Evolutionary conservation across 805 yeast genomes (phyloP), one percentile per base, ranked within the genome.

Genomic region (Pichia californica): DNA sequence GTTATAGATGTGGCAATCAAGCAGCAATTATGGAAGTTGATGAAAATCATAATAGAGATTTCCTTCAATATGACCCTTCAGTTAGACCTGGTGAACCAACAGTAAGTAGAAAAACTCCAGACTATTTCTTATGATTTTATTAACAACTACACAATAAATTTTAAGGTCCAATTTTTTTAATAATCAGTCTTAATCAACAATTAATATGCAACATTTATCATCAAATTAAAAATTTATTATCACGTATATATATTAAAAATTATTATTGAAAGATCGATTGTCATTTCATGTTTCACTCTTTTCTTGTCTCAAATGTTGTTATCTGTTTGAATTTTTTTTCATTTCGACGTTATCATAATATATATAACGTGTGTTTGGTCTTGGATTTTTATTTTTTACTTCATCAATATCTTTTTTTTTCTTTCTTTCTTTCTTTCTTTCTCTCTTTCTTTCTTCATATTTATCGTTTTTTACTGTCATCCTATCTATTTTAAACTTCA

Each of bases 1-100:
- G 98, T 68, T 89, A 89, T 66, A 77, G 98, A 69, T 89, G 98
- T 70, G 98, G 98, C 57, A 89, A 89, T 68, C 96, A 88, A 70
- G 97, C 97, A 35, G 96, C 96, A 31, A 87, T 89, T 54, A 89
- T 89, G 97, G 96, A 89, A 68, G 96, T 89, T 49, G 96, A 89
- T 64, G 97, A 89, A 65, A 83, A 81, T 62, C 91, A 87, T 66
- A 81, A 85, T 64, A 82, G 86, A 76, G 94, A 82, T 63, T 88
- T 88, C 64, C 70, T 91, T 66, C 97, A 91, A 67, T 91, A 91
- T 66, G 98, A 91, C 63, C 98, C 98, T 39, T 81, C 89, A 42
- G 88, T 93, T 48, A 81, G 99, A 68, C 96, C 97, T 13, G 96
- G 96, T 47, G 99, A 91, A 70, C 98, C 99, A 45, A 86, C 95